Evolutionary conservation across 768 basidiomycete species (phyloP), one percentile per base, ranked within the genome.

Genomic region (Thelephora aurantiotincta): DNA sequence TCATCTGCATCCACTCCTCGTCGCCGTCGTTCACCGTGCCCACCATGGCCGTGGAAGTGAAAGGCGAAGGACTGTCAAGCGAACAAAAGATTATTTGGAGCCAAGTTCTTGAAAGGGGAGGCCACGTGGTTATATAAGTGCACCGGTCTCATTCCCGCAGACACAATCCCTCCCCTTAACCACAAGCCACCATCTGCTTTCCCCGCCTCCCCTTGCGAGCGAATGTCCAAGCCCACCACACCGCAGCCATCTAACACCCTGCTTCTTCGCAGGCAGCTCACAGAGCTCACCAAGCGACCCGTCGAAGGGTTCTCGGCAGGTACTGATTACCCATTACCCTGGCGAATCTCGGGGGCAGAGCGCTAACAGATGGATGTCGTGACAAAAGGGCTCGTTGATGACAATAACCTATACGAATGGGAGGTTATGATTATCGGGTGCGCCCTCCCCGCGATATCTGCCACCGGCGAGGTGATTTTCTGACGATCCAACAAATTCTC

Each of bases 261-360:
- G 13, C 73, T 89, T 35, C 78, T 90, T 18, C 77, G 83, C 35
- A 73, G 87, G 33, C 86, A 90, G 64, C 74, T 90, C 33, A 61
- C 69, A 11, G 94, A 96, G 59, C 77, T 99, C 52, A 88, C 82
- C 30, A 97, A 97, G 66, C 78, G 71, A 44, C 94, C 94, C 2
- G 90, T 97, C 4, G 88, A 96, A 59, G 94, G 94, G 6, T 98
- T 99, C 69, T 93, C 90, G 33, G 94, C 93, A 67, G 87, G 87
- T 85, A 58, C 55, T 68, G 46, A 43, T 48, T 13, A 46, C 42
- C 45, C 43, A 37, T 30, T 22, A 38, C 11, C 37, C 46, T 33
- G 46, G 44, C 50, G 50, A 37, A 53, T 49, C 53, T 56, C 52
- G 52, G 54, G 45, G 53, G 49, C 50, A 46, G 4, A 45, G 54